Evolutionary conservation across 2,329 filamentous ascomycete genomes (phyloP), one percentile per base, ranked within the genome.

Genomic region (Cadophora sp.): DNA sequence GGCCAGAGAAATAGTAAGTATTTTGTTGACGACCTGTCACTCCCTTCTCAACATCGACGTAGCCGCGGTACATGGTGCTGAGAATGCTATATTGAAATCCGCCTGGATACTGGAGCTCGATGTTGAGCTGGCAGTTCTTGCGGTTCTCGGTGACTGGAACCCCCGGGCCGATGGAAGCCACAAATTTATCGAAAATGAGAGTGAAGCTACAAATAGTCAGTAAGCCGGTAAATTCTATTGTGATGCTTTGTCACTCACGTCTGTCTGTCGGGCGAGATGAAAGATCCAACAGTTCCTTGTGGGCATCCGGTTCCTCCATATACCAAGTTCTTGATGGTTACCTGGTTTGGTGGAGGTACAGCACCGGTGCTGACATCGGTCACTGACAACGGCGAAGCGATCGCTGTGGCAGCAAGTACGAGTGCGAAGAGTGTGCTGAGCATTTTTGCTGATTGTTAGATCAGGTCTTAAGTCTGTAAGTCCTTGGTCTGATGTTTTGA

Each of bases 261-360:
- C 66, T 69, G 66, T 50, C 66, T 65, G 63, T 74, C 72, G 46
- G 59, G 31, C 40, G 71, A 73, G 50, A 73, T 68, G 63, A 62
- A 73, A 53, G 65, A 68, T 6, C 64, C 68, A 9, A 74, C 40
- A 16, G 65, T 64, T 16, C 70, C 69, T 60, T 71, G 69, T 16
- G 72, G 72, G 40, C 72, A 73, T 24, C 72, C 72, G 37, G 66
- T 65, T 5, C 72, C 72, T 27, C 71, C 71, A 37, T 73, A 74
- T 2, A 59, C 59, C 14, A 74, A 70, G 19, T 62, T 58, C 14
- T 68, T 68, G 59, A 74, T 73, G 8, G 59, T 69, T 29, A 74
- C 71, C 48, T 69, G 50, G 48, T 64, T 68, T 37, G 69, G 66
- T 19, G 34, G 58, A 34, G 66, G 43, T 6, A 22, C 48, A 16